A percentile compares a stretch with the other conserved stretches of the same genome.
These are phyloP conservation scores for Stachybotrys chlorohalonatus DNA, from an alignment of 2,329 filamentous ascomycete genomes.

Conservation along the genomic window DNA sequence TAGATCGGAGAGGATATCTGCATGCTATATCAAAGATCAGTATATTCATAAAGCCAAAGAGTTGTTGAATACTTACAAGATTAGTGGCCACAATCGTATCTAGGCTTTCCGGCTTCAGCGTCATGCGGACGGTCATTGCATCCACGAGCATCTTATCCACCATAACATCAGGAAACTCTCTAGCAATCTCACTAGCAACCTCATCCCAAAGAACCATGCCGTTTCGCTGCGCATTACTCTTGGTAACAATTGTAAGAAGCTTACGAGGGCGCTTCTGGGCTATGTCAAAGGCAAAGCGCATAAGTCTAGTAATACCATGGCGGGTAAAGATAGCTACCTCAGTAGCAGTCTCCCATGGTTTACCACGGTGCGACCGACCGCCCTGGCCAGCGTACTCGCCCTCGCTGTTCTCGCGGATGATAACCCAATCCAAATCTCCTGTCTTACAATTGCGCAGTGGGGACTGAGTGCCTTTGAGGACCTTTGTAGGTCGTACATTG, in stretches of 20 bases:
- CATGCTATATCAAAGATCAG: slow-evolving; percentile 11
- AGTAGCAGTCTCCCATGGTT: slow-evolving; percentile 50
- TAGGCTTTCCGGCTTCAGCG: slow-evolving; percentile 46
- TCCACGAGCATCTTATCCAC: slow-evolving; percentile 60
- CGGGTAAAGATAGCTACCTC: slow-evolving; percentile 57
- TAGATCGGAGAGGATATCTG: slow-evolving; percentile 63
- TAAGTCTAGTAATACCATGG: slow-evolving; percentile 49
- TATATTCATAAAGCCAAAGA: too few relatives aligned
- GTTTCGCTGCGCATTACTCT: slow-evolving; percentile 57
- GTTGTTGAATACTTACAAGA: slow-evolving; percentile 22
- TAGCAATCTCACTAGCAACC: slow-evolving; percentile 42
- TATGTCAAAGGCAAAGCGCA: slow-evolving; percentile 56
- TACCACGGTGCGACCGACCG: slow-evolving; percentile 49
- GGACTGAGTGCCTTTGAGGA: slow-evolving; percentile 50
- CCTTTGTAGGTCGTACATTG: slow-evolving; percentile 55
- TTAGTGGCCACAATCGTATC: slow-evolving; percentile 60
- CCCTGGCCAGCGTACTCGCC: slow-evolving; percentile 60
- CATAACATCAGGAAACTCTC: slow-evolving; percentile 48
- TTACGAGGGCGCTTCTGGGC: slow-evolving; percentile 49
- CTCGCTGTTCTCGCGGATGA: slow-evolving; percentile 58
- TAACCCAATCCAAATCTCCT: slow-evolving; percentile 58
- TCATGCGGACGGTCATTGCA: slow-evolving; percentile 57
- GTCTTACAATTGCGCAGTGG: slow-evolving; percentile 43
- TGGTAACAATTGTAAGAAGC: slow-evolving; percentile 56
- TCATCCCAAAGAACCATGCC: slow-evolving; percentile 64